Percentiles rank a stretch among this genome's conserved stretches.
phyloP scores from a whole-genome alignment of 2,329 filamentous ascomycete species.

The Calonectria honghensis region DNA sequence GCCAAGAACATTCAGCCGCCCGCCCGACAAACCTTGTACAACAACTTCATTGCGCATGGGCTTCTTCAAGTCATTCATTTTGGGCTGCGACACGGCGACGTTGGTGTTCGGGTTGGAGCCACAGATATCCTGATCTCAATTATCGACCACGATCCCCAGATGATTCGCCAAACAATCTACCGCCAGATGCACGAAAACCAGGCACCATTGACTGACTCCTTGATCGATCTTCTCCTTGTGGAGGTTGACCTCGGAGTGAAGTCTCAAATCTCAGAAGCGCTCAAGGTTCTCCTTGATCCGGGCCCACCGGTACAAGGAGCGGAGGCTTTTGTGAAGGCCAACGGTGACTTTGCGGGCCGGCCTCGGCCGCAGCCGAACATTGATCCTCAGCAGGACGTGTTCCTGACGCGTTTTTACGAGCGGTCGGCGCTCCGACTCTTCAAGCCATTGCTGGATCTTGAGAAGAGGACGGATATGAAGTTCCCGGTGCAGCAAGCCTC shows the following conservation, averaged over 20 bases:
- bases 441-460: conserved; percentile 87
- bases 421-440: conserved; percentile 90
- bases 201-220: conserved; percentile 89
- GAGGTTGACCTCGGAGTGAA: conserved; percentile 97
- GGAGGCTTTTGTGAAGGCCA: conserved; percentile 77
- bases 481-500: conserved; percentile 90
- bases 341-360: conserved; percentile 81
- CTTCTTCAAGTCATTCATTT: conserved; percentile 94
- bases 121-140: conserved; percentile 95
- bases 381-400: conserved; percentile 87
- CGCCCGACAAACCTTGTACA: conserved; percentile 86
- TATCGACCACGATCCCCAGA: conserved; percentile 95
- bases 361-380: conserved; percentile 70
- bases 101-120: conserved; percentile 90
- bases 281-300: conserved; percentile 93
- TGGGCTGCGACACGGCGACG: conserved; percentile 89
- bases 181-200: conserved; percentile 92
- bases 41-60: conserved; percentile 91
- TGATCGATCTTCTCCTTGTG: conserved; percentile 92
- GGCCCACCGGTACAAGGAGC: conserved; percentile 67
- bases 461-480: conserved; percentile 79
- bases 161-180: conserved; percentile 95
- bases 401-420: conserved; percentile 93
- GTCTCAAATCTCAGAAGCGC: conserved; percentile 94
- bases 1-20: conserved; percentile 95